Evolutionary conservation across 83 land plant genomes (phyloP).

Genomic region (Picea engelmannii): DNA sequence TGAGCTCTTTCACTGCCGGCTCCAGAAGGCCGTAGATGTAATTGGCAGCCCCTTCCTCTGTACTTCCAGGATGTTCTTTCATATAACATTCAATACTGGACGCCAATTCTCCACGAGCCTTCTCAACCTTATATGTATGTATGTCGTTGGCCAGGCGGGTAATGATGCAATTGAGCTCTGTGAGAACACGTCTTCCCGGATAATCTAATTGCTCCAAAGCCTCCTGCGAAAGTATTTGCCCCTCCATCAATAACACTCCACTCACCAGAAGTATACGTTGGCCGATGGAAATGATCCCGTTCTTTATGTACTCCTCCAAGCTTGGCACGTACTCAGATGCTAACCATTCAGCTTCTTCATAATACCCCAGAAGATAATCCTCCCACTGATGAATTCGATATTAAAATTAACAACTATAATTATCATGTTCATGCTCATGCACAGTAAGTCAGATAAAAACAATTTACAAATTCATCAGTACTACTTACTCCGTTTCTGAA

Average conservation of each 20-base stretch:
- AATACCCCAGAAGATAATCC: not conserved
- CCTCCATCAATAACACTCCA: not conserved
- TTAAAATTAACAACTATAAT: too few relatives aligned
- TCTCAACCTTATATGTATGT: not conserved
- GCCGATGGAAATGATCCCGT: not conserved
- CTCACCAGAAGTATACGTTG: not conserved
- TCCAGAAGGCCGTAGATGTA: not conserved
- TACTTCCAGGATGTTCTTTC: not conserved
- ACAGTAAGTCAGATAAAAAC: not conserved
- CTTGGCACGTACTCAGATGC: not conserved
- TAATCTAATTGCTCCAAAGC: not conserved
- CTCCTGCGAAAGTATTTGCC: not conserved
- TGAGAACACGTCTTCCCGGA: not conserved
- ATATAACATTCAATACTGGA: not conserved
- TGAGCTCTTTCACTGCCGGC: not conserved
- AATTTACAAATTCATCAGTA: not conserved
- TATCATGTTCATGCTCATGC: not conserved
- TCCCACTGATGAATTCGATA: not conserved
- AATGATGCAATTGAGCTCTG: not conserved
- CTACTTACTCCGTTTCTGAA: not conserved
- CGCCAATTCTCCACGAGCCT: not conserved
- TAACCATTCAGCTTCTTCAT: not conserved
- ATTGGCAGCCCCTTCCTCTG: not conserved
- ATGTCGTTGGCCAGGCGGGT: not conserved
- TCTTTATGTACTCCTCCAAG: not conserved